phyloP scores from a whole-genome alignment of 768 basidiomycete species.

The Tylopilus intermedius region DNA sequence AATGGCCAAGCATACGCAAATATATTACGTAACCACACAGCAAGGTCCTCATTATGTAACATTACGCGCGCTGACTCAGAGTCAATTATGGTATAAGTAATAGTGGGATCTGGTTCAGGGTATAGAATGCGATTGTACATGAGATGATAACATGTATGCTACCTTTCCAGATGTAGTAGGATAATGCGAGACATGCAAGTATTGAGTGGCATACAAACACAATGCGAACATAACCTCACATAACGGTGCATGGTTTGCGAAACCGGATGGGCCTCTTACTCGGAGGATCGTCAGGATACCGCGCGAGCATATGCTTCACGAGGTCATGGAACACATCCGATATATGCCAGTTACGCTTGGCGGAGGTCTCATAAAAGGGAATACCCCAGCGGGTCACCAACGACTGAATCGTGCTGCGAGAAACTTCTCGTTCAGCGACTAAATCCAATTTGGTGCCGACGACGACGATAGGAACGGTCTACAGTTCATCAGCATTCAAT shows the following conservation, averaged over 20 bases:
- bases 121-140: constrained; percentile 9
- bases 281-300: constrained; percentile 48
- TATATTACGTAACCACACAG: constrained; percentile 1
- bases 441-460: constrained; percentile 86
- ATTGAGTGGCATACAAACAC: constrained; percentile 7
- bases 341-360: constrained; percentile 79
- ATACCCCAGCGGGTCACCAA: constrained; percentile 63
- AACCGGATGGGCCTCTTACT: constrained; percentile 28
- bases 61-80: too few relatives aligned
- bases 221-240: constrained; percentile 26
- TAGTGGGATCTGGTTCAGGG: neutral
- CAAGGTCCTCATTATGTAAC: too few relatives aligned
- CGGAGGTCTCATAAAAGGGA: constrained; percentile 86
- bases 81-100: too few relatives aligned
- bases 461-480: constrained; percentile 75
- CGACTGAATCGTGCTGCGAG: constrained; percentile 54
- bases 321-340: constrained; percentile 75
- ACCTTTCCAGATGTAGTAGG: constrained; percentile 1
- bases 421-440: constrained; percentile 74
- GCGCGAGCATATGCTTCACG: constrained; percentile 64
- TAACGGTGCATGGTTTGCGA: constrained; percentile 33
- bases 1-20: constrained; percentile 11
- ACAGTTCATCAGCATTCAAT: constrained; percentile 7
- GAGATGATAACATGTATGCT: constrained; percentile 5
- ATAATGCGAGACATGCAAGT: neutral